Evolutionary conservation across 805 yeast genomes (phyloP), one percentile per base, ranked within the genome.

Genomic region (Starmerella tilneyi): DNA sequence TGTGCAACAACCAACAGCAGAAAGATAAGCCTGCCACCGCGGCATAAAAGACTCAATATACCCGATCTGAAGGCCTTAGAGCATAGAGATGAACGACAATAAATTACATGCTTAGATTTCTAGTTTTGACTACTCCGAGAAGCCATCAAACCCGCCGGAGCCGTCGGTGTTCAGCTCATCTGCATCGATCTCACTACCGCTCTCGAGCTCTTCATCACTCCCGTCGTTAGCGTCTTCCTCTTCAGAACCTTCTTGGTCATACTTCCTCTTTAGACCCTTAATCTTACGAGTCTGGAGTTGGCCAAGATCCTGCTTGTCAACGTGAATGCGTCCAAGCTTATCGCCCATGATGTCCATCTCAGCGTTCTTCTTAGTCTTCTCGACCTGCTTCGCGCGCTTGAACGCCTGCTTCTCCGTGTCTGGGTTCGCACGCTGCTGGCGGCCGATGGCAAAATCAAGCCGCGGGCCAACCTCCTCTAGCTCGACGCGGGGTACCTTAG

Each of bases 391-490:
- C 49, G 96, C 86, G 60, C 71, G 75, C 69, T 74, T 75, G 68
- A 72, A 59, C 12, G 98, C 97, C 61, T 86, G 96, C 67, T 81
- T 85, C 66, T 81, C 92, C 69, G 84, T 71, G 58, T 89, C 97
- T 33, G 94, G 81, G 43, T 81, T 74, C 43, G 96, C 83, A 15
- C 75, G 69, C 57, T 79, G 81, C 55, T 80, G 75, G 68, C 98
- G 77, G 40, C 98, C 98, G 47, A 92, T 73, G 56, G 80, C 78
- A 68, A 92, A 89, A 63, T 89, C 96, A 49, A 92, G 72, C 59
- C 98, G 75, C 50, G 98, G 98, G 0, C 98, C 98, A 51, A 84
- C 80, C 64, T 92, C 98, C 45, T 82, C 92, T 34, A 92, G 70
- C 67, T 92, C 97, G 20, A 92, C 88, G 62, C 98, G 75, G 46